A percentile compares a stretch with the other conserved stretches of the same genome.
Evolutionary conservation across 2,329 filamentous ascomycete species (phyloP).

Genomic region (Fusarium poae): DNA sequence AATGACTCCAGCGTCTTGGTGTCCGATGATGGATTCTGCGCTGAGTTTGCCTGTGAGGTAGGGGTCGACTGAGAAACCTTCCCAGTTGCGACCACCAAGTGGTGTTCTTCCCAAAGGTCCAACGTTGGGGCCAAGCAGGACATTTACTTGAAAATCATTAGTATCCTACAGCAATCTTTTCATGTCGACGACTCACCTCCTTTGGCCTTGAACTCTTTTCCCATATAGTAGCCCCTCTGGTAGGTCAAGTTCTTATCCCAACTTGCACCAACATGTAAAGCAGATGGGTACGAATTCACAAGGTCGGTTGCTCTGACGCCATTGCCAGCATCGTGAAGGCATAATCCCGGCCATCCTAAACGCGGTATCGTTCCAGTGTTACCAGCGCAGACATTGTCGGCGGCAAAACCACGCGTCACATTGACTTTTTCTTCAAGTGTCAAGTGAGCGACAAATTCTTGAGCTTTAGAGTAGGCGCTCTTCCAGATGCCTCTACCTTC

Average conservation of each 20-base stretch:
- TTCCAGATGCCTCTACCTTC: conserved; percentile 61
- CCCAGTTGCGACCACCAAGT: conserved; percentile 79
- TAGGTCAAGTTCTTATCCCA: conserved; percentile 69
- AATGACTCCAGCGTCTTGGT: conserved; percentile 83
- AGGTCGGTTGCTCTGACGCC: conserved; percentile 63
- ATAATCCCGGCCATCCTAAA: conserved; percentile 61
- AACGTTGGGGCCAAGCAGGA: conserved; percentile 77
- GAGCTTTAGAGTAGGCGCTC: conserved; percentile 69
- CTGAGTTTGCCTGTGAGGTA: conserved; percentile 78
- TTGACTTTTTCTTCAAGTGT: conserved; percentile 75
- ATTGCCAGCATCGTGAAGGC: conserved; percentile 64
- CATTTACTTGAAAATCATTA: conserved; percentile 63
- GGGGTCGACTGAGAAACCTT: conserved; percentile 79
- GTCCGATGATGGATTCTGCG: conserved; percentile 78
- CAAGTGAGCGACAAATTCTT: conserved; percentile 69
- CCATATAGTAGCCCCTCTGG: conserved; percentile 65
- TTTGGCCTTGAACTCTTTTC: conserved; percentile 68
- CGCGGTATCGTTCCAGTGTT: conserved; percentile 62
- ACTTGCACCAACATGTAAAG: conserved; percentile 61
- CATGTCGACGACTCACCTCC: conserved; percentile 61
- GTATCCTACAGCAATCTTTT: neutral
- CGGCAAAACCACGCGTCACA: conserved; percentile 66
- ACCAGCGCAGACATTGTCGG: conserved; percentile 62
- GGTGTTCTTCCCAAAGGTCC: conserved; percentile 79
- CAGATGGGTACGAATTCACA: conserved; percentile 63